Percentiles rank a stretch among this genome's conserved stretches.
phyloP scores from a whole-genome alignment of 768 basidiomycete genomes.

The Krasilnikovozyma curviuscula region DNA sequence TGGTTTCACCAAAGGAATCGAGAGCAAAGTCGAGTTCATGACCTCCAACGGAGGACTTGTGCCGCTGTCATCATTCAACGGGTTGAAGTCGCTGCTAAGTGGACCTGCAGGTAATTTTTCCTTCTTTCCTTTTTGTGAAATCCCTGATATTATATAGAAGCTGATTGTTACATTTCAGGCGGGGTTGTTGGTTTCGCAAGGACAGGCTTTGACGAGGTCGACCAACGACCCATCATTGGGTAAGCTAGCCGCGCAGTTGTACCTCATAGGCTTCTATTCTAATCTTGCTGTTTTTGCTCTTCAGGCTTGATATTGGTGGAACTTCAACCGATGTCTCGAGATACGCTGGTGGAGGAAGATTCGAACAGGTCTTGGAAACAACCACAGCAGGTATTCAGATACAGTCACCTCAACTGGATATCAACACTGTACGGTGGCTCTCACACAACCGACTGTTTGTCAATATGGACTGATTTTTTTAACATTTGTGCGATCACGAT shows the following conservation, averaged over 20 bases:
- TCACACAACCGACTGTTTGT: too few species aligned
- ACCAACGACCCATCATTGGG: constrained; percentile 65
- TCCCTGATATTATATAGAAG: background rate
- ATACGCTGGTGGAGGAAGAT: constrained; percentile 70
- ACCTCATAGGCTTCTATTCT: too few species aligned
- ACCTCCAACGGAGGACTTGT: constrained; percentile 50
- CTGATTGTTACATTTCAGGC: too few species aligned
- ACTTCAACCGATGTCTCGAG: constrained; percentile 91
- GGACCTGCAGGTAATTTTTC: constrained; percentile 25
- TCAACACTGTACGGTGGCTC: constrained; percentile 40
- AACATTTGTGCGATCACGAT: too few species aligned
- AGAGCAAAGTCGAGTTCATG: too few species aligned
- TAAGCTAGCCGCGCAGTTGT: too few species aligned
- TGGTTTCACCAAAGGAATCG: background rate
- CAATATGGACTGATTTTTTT: too few species aligned
- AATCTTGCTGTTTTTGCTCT: too few species aligned
- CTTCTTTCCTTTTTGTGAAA: background rate
- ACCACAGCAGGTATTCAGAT: constrained; percentile 87
- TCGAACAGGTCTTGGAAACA: constrained; percentile 85
- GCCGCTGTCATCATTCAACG: constrained; percentile 71
- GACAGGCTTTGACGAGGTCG: too few species aligned
- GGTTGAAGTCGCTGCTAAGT: constrained; percentile 78
- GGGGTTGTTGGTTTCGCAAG: constrained; percentile 98
- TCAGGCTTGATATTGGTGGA: too few species aligned
- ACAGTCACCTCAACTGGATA: constrained; percentile 79